Evolutionary conservation across 106 monocot species (phyloP).

Genomic region (Narthecium ossifragum): DNA sequence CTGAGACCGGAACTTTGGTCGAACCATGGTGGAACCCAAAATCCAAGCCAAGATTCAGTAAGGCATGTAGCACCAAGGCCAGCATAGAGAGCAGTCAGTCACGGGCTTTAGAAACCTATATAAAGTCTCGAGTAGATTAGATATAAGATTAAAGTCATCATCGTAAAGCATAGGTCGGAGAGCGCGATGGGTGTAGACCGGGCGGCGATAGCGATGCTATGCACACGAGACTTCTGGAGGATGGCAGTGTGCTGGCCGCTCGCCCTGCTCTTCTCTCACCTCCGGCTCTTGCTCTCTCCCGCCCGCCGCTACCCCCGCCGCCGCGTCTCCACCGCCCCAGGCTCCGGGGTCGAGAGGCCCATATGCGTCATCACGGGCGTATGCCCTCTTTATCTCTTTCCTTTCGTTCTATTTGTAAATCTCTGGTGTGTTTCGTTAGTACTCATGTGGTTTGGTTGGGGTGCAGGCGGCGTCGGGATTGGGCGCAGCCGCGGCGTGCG

Average conservation of each 20-base stretch:
- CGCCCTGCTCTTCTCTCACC: constrained; percentile 59
- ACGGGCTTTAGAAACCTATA: too few species aligned
- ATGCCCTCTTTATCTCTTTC: not conserved
- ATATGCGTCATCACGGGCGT: constrained; percentile 85
- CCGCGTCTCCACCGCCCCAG: constrained; percentile 3
- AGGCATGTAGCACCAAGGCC: too few species aligned
- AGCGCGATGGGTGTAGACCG: constrained; percentile 4
- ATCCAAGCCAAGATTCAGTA: too few species aligned
- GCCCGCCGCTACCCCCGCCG: not conserved
- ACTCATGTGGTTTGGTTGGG: not conserved
- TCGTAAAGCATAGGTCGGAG: too few species aligned
- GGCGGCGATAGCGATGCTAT: constrained; percentile 41
- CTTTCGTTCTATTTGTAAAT: not conserved
- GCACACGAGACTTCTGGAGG: constrained; percentile 65
- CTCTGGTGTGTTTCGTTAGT: not conserved
- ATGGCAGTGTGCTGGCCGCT: constrained; percentile 64
- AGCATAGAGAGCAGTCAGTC: too few species aligned
- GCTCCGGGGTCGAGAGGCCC: constrained; percentile 17
- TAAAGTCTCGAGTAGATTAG: not conserved
- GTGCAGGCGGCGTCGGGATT: constrained; percentile 76
- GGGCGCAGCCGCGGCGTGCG: constrained; percentile 52
- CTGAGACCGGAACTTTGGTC: too few species aligned
- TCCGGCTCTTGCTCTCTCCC: constrained; percentile 32
- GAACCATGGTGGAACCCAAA: too few species aligned
- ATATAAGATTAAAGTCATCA: too few species aligned